Conservation (phyloP, 2,329 filamentous ascomycete genomes). For the Fusarium sp. region DNA sequence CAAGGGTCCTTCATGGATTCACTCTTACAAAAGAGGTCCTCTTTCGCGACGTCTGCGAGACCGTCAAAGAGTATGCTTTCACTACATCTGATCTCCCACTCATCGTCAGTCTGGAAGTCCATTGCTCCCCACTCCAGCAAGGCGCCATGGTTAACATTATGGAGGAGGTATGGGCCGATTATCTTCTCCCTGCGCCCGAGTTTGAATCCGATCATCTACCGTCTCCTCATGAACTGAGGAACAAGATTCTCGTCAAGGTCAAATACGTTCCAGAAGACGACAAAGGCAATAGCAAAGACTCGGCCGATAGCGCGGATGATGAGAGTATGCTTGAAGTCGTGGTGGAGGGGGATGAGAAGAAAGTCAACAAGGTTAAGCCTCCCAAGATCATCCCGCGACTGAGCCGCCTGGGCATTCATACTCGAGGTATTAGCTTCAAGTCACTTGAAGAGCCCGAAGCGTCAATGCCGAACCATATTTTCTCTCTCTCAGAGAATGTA, state of each 20-base stretch:
- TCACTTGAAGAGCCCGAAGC: constrained; percentile 47
- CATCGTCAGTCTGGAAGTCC: constrained; percentile 92
- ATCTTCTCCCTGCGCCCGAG: constrained; percentile 73
- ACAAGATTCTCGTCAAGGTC: constrained; percentile 87
- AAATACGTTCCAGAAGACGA: constrained; percentile 57
- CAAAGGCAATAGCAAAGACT: background rate
- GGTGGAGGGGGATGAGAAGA: background rate
- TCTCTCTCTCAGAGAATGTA: constrained; percentile 85
- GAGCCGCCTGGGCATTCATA: constrained; percentile 14
- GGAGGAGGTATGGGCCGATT: constrained; percentile 83
- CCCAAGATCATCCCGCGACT: constrained; percentile 3
- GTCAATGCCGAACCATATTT: constrained; percentile 75
- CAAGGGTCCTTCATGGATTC: constrained; percentile 83
- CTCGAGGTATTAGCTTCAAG: constrained; percentile 16
- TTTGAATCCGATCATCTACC: constrained; percentile 65
- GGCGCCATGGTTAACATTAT: constrained; percentile 94
- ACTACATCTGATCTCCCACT: constrained; percentile 79
- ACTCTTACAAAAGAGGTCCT: constrained; percentile 85
- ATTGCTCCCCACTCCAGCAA: constrained; percentile 84
- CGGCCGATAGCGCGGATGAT: background rate
- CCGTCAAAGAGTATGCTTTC: constrained; percentile 84
- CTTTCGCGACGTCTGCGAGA: constrained; percentile 86
- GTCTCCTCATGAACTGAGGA: constrained; percentile 75
- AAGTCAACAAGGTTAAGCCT: constrained; percentile 10
- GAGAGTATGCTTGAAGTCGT: constrained; percentile 12